These are phyloP conservation scores for Darksidea phi DNA, from an alignment of 495 filamentous ascomycete species.

Conservation along the genomic window DNA sequence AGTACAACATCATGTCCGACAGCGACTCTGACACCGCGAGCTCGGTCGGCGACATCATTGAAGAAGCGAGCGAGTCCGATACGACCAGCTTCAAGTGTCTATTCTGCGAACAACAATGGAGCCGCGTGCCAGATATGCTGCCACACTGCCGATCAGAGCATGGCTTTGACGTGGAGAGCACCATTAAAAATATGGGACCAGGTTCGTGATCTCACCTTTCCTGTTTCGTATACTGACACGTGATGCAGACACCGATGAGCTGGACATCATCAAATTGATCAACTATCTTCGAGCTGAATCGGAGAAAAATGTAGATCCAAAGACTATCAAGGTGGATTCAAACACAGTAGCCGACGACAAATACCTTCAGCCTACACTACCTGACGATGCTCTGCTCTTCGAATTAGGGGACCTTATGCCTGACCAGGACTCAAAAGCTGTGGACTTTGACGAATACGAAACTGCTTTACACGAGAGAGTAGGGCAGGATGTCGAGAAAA, in stretches of 20 bases:
- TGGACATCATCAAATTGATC: constrained; percentile 21
- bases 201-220: constrained; percentile 3
- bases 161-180: constrained; percentile 2
- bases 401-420: constrained; percentile 28
- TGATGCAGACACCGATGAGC: constrained; percentile 14
- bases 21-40: constrained; percentile 9
- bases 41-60: constrained; percentile 20
- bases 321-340: not conserved
- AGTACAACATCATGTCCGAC: constrained; percentile 12
- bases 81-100: constrained; percentile 17
- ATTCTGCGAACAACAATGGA: constrained; percentile 13
- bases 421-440: constrained; percentile 1
- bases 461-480: not conserved
- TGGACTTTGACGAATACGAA: constrained; percentile 20
- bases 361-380: constrained; percentile 11
- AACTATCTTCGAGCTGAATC: constrained; percentile 21
- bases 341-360: constrained; percentile 20
- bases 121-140: constrained; percentile 6
- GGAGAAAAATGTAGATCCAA: constrained; percentile 2
- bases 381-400: constrained; percentile 23
- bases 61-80: constrained; percentile 20
- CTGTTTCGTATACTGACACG: not conserved
- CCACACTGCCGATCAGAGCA: constrained; percentile 5
- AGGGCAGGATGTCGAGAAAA: constrained; percentile 4
- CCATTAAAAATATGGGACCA: constrained; percentile 7